phyloP scores from a whole-genome alignment of 148 eudicot genomes.

The Heliosperma pusillum region DNA sequence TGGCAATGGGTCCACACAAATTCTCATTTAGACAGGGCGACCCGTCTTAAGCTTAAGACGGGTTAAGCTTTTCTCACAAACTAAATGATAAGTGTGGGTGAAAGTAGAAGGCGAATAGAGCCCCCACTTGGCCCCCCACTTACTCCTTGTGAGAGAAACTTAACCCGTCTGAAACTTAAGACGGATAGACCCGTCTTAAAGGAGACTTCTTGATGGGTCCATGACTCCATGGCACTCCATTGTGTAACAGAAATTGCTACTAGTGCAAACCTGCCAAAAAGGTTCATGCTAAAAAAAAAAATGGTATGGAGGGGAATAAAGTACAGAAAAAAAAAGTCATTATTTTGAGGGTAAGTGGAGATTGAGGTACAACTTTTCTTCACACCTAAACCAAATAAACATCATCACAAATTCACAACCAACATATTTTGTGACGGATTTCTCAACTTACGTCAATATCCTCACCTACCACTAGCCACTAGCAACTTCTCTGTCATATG shows the following conservation, averaged over 20 bases:
- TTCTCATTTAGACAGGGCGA: too few species aligned
- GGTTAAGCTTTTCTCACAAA: too few species aligned
- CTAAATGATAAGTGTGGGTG: too few species aligned
- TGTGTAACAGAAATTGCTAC: neutral
- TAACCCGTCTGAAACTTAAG: too few species aligned
- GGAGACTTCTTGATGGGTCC: too few species aligned
- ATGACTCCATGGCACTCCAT: neutral
- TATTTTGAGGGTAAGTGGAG: constrained; percentile 10
- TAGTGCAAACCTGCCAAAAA: constrained; percentile 25
- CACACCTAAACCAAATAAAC: constrained; percentile 22
- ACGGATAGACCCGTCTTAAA: too few species aligned
- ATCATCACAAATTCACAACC: constrained; percentile 22
- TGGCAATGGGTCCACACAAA: too few species aligned
- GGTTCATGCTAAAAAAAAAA: neutral
- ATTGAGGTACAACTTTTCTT: constrained; percentile 5
- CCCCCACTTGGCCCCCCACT: too few species aligned
- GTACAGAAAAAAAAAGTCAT: neutral
- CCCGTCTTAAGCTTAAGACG: too few species aligned
- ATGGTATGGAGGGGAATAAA: constrained; percentile 2
- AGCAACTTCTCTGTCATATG: too few species aligned
- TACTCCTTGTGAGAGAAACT: too few species aligned
- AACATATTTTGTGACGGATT: constrained; percentile 4
- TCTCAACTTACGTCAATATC: constrained; percentile 33
- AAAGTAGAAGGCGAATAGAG: too few species aligned
- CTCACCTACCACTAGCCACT: constrained; percentile 51